Conservation (phyloP, 768 basidiomycete species). For the Pulveroboletus ravenelii region DNA sequence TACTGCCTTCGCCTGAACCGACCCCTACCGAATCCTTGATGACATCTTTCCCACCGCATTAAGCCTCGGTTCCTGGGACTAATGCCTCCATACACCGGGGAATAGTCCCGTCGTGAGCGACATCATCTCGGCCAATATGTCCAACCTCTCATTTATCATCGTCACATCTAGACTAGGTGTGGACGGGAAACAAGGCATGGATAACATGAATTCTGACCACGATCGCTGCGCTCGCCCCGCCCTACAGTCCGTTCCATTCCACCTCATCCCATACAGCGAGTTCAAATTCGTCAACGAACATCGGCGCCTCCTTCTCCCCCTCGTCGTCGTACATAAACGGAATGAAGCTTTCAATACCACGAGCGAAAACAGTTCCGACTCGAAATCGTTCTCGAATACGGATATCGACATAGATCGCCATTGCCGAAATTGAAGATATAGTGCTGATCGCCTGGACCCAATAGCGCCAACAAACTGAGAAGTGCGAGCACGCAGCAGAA, state of each 20-base stretch:
- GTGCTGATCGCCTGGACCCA: slow-evolving; percentile 52
- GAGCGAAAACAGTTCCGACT: slow-evolving; percentile 43
- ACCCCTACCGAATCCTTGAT: slow-evolving; percentile 16
- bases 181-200: slow-evolving; percentile 63
- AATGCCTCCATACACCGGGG: slow-evolving; percentile 70
- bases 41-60: no score
- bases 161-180: slow-evolving; percentile 39
- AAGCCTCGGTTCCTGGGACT: no score
- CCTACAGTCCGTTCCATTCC: neutral
- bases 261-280: no score
- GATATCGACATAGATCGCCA: slow-evolving; percentile 44
- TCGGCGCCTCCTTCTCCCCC: neutral
- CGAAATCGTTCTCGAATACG: slow-evolving; percentile 40
- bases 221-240: no score
- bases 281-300: neutral
- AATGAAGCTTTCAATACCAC: slow-evolving; percentile 31
- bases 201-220: slow-evolving; percentile 56
- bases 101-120: slow-evolving; percentile 44
- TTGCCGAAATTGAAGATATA: slow-evolving; percentile 45
- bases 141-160: slow-evolving; percentile 73
- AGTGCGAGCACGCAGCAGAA: slow-evolving; percentile 35
- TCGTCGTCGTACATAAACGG: neutral
- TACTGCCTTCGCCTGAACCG: neutral
- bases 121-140: slow-evolving; percentile 58
- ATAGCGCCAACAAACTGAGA: slow-evolving; percentile 51